phyloP scores from a whole-genome alignment of 116 monocot species.

The Cymodocea nodosa region DNA sequence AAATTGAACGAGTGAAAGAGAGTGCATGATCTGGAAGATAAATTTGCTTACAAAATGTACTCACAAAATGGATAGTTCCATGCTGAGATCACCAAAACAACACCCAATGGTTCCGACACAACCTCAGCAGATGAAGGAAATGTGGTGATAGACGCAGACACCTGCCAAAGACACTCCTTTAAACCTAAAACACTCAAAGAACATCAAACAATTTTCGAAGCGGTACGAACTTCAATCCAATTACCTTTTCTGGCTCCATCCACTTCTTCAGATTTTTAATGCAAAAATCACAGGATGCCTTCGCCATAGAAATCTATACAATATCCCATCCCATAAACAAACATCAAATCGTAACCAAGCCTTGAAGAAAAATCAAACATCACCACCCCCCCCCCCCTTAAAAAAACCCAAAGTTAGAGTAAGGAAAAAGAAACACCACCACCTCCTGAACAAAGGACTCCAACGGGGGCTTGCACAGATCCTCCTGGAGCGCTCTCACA shows the following conservation, averaged over 20 bases:
- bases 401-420: neutral
- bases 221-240: neutral
- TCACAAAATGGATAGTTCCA: slow-evolving; percentile 87
- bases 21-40: too few species aligned
- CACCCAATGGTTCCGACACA: slow-evolving; percentile 71
- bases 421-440: neutral
- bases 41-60: neutral
- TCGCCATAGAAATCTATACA: slow-evolving; percentile 38
- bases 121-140: slow-evolving; percentile 71
- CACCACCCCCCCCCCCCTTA: neutral
- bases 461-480: slow-evolving; percentile 27
- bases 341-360: neutral
- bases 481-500: slow-evolving; percentile 14
- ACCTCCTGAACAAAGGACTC: slow-evolving; percentile 34
- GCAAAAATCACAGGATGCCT: slow-evolving; percentile 16
- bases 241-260: slow-evolving; percentile 77
- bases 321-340: neutral
- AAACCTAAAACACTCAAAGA: neutral
- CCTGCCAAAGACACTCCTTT: slow-evolving; percentile 19
- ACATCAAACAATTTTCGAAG: neutral
- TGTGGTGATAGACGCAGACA: slow-evolving; percentile 28
- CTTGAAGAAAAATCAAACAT: neutral
- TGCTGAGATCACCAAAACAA: slow-evolving; percentile 76
- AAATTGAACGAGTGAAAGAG: too few species aligned
- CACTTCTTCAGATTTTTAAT: slow-evolving; percentile 45